Conservation (phyloP, 2,329 filamentous ascomycete genomes). For the Sphaerostilbella broomeana region DNA sequence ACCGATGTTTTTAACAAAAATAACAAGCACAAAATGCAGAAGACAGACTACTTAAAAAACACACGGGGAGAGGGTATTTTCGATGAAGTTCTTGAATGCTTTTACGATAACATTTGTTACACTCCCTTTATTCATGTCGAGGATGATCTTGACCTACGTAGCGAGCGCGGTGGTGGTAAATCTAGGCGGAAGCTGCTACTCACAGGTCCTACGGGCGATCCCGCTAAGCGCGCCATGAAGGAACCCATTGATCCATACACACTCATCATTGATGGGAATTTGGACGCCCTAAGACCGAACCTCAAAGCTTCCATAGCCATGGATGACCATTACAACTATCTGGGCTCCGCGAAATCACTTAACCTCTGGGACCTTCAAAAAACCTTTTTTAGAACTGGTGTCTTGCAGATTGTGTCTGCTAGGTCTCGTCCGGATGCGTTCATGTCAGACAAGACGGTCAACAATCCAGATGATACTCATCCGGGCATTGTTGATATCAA, state of each 20-base stretch:
- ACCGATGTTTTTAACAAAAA: slow-evolving; percentile 99
- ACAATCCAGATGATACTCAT: slow-evolving; percentile 78
- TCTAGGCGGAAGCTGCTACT: slow-evolving; percentile 65
- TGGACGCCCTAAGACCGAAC: slow-evolving; percentile 75
- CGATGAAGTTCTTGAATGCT: slow-evolving; percentile 87
- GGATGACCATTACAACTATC: slow-evolving; percentile 86
- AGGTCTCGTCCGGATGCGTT: slow-evolving; percentile 92
- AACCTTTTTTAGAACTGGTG: slow-evolving; percentile 84
- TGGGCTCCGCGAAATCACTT: slow-evolving; percentile 67
- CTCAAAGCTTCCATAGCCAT: slow-evolving; percentile 88
- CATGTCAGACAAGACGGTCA: slow-evolving; percentile 77
- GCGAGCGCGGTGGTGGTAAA: slow-evolving; percentile 65
- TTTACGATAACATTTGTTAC: slow-evolving; percentile 98
- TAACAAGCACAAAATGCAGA: slow-evolving; percentile 99
- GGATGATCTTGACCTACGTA: slow-evolving; percentile 76
- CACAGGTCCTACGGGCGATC: slow-evolving; percentile 47
- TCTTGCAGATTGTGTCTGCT: slow-evolving; percentile 91
- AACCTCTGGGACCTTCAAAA: slow-evolving; percentile 78
- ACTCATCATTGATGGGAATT: slow-evolving; percentile 81
- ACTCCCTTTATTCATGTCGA: slow-evolving; percentile 98
- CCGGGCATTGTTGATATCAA: slow-evolving; percentile 96
- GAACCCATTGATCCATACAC: slow-evolving; percentile 95
- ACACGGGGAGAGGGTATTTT: slow-evolving; percentile 87
- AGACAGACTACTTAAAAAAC: slow-evolving; percentile 90
- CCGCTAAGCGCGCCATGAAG: slow-evolving; percentile 57